Evolutionary conservation across 257 asterid genomes (phyloP), one percentile per base, ranked within the genome.

Genomic region (Salvia rosmarinus): DNA sequence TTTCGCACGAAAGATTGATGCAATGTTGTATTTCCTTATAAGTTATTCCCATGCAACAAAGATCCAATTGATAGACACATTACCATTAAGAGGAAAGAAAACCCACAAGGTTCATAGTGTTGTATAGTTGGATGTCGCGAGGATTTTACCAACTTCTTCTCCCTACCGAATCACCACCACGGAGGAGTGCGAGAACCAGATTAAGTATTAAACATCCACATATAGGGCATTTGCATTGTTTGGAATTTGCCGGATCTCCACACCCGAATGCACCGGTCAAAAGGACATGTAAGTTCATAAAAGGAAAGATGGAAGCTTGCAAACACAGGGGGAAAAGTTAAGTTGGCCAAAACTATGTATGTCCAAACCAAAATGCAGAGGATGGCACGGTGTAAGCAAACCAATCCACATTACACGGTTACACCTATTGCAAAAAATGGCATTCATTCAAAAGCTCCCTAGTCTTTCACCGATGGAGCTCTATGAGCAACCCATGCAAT

Each of bases 201-300:
- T 65, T 65, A 12, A 9, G 35, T 52, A 74, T 74, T 14, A 74
- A 55, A 64, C 67, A 55, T 52, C 68, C 57, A 25, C 30, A 25
- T 25, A 20, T 64, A 30, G 78, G 78, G 61, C 78, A 74, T 52
- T 74, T 74, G 67, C 78, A 74, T 35, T 62, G 67, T 8, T 74
- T 74, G 7, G 39, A 54, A 55, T 20, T 56, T 9, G 78, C 55
- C 2, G 73, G 54, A 65, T 32, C 66, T 74, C 78, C 78, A 74
- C 0, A 21, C 40, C 57, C 78, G 35, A 30, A 74, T 54, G 52
- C 78, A 74, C 28, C 19, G 32, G 73, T 74, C 67, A n/a, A 40
- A 60, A 35, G n/a, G 6, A 13, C 47, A 4, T n/a, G n/a, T n/a
- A n/a, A n/a, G n/a, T n/a, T n/a, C n/a, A n/a, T n/a, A n/a, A n/a